Conservation (phyloP, 371 early-diverging fungal genomes). For the Zopfochytrium polystomum region DNA sequence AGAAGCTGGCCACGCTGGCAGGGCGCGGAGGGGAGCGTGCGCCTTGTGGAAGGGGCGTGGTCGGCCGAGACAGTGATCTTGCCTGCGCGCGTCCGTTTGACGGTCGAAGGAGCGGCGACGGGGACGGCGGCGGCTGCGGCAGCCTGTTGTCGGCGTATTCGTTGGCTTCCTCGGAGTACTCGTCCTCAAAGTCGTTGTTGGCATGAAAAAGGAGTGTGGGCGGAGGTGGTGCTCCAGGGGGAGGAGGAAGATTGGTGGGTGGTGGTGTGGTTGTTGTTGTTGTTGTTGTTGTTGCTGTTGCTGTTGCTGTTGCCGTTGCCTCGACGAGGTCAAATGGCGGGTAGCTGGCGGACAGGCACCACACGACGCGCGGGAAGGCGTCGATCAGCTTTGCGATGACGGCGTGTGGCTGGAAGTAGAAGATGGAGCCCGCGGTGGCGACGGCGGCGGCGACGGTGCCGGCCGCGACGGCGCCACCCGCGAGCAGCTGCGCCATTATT, state of each 20-base stretch:
- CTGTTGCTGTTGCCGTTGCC: neutral
- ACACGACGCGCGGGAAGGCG: conserved; percentile 14
- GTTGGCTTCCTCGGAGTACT: neutral
- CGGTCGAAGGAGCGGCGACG: neutral
- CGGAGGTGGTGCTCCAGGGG: neutral
- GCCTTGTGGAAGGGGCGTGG: neutral
- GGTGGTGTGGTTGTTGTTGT: neutral
- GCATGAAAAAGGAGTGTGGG: no score
- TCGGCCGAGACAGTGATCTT: neutral
- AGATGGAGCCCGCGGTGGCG: neutral
- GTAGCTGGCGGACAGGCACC: conserved; percentile 16
- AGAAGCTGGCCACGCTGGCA: no score
- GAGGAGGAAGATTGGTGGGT: neutral
- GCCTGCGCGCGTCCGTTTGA: neutral
- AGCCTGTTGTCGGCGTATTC: neutral
- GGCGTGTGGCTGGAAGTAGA: conserved; percentile 20
- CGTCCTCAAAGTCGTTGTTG: neutral
- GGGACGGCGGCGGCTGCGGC: no score
- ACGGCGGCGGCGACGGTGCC: neutral
- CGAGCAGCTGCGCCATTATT: no score
- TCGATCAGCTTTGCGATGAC: conserved; percentile 9
- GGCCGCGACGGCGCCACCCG: no score
- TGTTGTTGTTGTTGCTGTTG: conserved; percentile 1
- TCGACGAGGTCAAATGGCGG: no score
- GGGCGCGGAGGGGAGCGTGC: no score